Evolutionary conservation across 2,329 filamentous ascomycete genomes (phyloP).

Genomic region (Fusarium chuoi): DNA sequence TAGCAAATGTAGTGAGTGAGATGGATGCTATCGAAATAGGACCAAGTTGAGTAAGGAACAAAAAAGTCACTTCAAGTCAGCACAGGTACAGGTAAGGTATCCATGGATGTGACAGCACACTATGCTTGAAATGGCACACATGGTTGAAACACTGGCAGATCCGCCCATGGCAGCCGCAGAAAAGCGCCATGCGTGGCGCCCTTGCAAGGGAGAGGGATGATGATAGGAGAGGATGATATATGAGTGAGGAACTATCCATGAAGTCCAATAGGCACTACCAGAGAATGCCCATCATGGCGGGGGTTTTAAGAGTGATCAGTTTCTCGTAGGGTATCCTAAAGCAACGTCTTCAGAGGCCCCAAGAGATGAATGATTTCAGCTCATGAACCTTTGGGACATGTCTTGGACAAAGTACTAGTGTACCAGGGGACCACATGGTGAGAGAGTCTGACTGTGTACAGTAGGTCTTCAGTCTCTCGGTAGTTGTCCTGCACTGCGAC

Average conservation of each 20-base stretch:
- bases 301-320: not conserved
- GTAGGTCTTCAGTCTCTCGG: slow-evolving; percentile 12
- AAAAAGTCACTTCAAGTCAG: slow-evolving; percentile 1
- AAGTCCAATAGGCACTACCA: not conserved
- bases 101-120: slow-evolving; percentile 32
- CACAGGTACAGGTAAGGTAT: not conserved
- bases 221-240: slow-evolving; percentile 10
- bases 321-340: not conserved
- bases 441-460: slow-evolving; percentile 21
- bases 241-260: slow-evolving; percentile 8
- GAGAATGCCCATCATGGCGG: not conserved
- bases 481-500: slow-evolving; percentile 24
- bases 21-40: not conserved
- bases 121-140: slow-evolving; percentile 34
- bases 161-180: slow-evolving; percentile 24
- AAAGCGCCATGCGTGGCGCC: slow-evolving; percentile 27
- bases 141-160: slow-evolving; percentile 34
- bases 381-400: slow-evolving; percentile 20
- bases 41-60: slow-evolving; percentile 13
- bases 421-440: slow-evolving; percentile 34
- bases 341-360: slow-evolving; percentile 1
- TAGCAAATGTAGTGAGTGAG: slow-evolving; percentile 14
- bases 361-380: not conserved
- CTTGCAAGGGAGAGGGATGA: slow-evolving; percentile 12
- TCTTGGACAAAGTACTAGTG: slow-evolving; percentile 33